phyloP scores from a whole-genome alignment of 768 basidiomycete genomes.

The Termitomyces sp. region DNA sequence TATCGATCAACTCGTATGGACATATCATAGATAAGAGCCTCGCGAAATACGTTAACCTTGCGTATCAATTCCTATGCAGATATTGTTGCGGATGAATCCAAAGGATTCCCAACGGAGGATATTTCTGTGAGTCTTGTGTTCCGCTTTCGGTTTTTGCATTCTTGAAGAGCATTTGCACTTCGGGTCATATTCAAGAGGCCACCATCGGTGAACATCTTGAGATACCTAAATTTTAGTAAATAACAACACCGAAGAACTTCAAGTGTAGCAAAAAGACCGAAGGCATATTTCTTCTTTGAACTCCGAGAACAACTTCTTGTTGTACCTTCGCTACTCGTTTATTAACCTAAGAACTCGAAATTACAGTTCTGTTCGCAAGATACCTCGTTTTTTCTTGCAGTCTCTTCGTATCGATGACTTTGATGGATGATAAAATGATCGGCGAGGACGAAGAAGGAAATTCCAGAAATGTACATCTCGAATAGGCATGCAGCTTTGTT shows the following conservation, averaged over 20 bases:
- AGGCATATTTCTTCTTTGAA: conserved; percentile 76
- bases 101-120: background rate
- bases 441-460: conserved; percentile 76
- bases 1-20: background rate
- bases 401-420: conserved; percentile 78
- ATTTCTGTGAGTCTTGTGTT: conserved; percentile 39
- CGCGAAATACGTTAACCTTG: background rate
- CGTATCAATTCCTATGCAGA: background rate
- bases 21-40: background rate
- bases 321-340: conserved; percentile 55
- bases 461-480: conserved; percentile 85
- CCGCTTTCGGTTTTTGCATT: conserved; percentile 63
- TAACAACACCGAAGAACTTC: background rate
- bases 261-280: conserved; percentile 31
- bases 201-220: conserved; percentile 53
- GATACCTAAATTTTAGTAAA: conserved; percentile 39
- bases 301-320: conserved; percentile 71
- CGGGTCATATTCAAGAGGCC: conserved; percentile 43
- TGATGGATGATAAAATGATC: conserved; percentile 91
- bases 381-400: conserved; percentile 67
- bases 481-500: conserved; percentile 93
- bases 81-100: background rate
- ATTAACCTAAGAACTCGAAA: background rate
- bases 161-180: conserved; percentile 50
- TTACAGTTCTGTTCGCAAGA: background rate